Base-by-base conservation (phyloP, 176 grass and related monocot genomes). In the Musa troglodytarum region DNA sequence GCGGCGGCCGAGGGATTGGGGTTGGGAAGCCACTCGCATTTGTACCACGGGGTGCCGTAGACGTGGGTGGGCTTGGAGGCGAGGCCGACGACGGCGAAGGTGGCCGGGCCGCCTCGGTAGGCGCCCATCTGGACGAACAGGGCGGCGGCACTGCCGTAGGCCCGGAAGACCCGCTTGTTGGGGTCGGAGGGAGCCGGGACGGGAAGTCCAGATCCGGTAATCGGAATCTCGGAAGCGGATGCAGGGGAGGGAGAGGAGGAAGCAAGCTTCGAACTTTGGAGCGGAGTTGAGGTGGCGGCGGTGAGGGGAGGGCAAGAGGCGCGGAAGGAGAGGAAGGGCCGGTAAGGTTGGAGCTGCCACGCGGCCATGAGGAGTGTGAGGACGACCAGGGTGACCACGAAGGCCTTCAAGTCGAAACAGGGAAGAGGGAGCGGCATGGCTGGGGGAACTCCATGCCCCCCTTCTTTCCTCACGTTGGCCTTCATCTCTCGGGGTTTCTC, bases 101-200 rank as follows among this genome's bases (percentile, higher is more conserved):
- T 96, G 89, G 82, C 84, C 3, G 89, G 81, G 1, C 92, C 92
- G 24, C 92, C 92, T 2, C 92, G 89, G 76, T 96, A 92, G 1
- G 92, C 89, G 8, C 89, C 89, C 85, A 96, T 92, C 79, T 92
- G 89, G 26, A 96, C 92, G 69, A 96, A 96, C 63, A 96, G 87
- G 79, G 92, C 87, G 21, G 89, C 92, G 0, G 89, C 92, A 79
- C 83, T 92, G 17, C 92, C 92, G 52, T 88, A 88, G 2, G 83
- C 72, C 50, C 72, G 85, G 87, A 96, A 96, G 63, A 82, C 84
- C 52, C 92, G 85, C 50, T 75, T 68, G 63, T 87, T 82, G 2
- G 89, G 82, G 63, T 88, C 84, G 0, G 58, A 49, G 1, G 74
- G 34, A 43, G 34, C 34, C 34, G 0, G 34, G 34, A 43, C 34